These are phyloP conservation scores for Botrytis squamosa DNA, from an alignment of 2,329 filamentous ascomycete species.

Conservation along the genomic window DNA sequence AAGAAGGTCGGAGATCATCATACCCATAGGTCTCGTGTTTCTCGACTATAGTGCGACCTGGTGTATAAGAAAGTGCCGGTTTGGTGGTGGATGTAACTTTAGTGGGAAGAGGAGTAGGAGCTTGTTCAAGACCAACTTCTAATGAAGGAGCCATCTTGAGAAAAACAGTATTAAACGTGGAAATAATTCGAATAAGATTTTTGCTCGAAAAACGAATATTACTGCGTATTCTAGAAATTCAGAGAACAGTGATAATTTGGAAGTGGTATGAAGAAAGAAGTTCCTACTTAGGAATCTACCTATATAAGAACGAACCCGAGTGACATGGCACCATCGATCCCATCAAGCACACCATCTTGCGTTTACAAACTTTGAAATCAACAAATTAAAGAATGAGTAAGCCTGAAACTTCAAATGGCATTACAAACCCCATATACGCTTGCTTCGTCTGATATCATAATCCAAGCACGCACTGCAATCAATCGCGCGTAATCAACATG, in stretches of 20 bases:
- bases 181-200: not conserved
- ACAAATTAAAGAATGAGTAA: slow-evolving; percentile 10
- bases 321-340: slow-evolving; percentile 21
- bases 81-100: slow-evolving; percentile 15
- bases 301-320: slow-evolving; percentile 14
- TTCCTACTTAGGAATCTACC: not conserved
- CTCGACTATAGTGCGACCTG: slow-evolving; percentile 48
- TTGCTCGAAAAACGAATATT: not conserved
- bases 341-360: slow-evolving; percentile 22
- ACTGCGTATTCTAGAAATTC: not conserved
- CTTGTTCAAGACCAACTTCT: slow-evolving; percentile 24
- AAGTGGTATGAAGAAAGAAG: not conserved
- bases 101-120: not conserved
- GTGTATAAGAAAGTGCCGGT: slow-evolving; percentile 34
- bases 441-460: not conserved
- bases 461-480: not conserved
- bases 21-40: slow-evolving; percentile 50
- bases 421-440: slow-evolving; percentile 1
- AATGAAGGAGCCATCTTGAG: slow-evolving; percentile 28
- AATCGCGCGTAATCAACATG: not conserved
- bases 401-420: not conserved
- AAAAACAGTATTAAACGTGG: not conserved
- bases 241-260: not conserved
- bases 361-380: not conserved
- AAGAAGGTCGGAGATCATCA: slow-evolving; percentile 52